Evolutionary conservation across 2,329 filamentous ascomycete species (phyloP), one percentile per base, ranked within the genome.

Genomic region (Xylariaceae sp.): DNA sequence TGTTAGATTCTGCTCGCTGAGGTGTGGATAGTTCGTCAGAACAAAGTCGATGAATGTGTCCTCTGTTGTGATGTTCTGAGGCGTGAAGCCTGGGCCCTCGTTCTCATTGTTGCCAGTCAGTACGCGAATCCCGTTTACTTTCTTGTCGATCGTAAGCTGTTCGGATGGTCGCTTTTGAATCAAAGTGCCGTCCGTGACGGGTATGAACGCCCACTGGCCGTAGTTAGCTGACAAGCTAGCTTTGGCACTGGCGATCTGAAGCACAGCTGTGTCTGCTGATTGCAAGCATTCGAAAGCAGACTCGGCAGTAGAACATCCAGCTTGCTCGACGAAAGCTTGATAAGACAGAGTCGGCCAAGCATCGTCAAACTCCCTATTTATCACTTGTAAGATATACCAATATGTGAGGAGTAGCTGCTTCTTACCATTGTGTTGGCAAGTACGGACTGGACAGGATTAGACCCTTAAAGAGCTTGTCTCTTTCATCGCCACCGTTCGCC

Each of bases 391-490:
- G n/a, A n/a, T n/a, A n/a, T n/a, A n/a, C n/a, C n/a, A n/a, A n/a
- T n/a, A n/a, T n/a, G n/a, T n/a, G n/a, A n/a, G n/a, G n/a, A n/a
- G n/a, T n/a, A n/a, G n/a, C n/a, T n/a, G n/a, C 15, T 27, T n/a
- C 49, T 60, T 69, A 70, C 63, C 82, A 82, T 57, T 83, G 79
- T 48, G 78, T 77, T 0, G 81, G 79, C 8, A 82, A 72, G 58
- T 81, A 85, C 1, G 82, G 81, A 33, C 72, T 74, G 0, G 68
- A 63, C 2, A 68, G 59, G 30, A 75, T 72, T 10, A 70, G 58
- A 15, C 67, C 78, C 5, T 64, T 70, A 64, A 85, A 85, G 1
- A 85, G 69, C 1, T 64, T 56, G 20, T 73, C 72, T 4, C 73
- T 70, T 1, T 70, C 70, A 7, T 71, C 73, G 1, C 74, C 73